Conservation (phyloP, 2,329 filamentous ascomycete species). For the Cytospora piceicola region DNA sequence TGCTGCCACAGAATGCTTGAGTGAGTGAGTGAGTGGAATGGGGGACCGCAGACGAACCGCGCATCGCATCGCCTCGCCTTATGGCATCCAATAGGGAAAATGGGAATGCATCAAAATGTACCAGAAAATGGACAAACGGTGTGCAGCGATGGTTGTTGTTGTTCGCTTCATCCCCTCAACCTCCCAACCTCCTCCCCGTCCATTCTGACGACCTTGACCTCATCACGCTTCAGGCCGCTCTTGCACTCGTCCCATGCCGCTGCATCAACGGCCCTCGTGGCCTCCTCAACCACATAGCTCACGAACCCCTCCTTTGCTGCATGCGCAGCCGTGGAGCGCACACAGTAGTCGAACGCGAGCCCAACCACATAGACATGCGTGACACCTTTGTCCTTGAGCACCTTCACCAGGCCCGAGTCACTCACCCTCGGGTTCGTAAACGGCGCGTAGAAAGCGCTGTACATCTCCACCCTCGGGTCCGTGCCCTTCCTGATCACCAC, state of each 20-base stretch:
- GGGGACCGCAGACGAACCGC: not conserved
- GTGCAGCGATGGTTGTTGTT: not conserved
- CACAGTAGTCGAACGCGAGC: constrained; percentile 87
- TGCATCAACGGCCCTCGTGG: constrained; percentile 72
- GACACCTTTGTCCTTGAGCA: constrained; percentile 61
- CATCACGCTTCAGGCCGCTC: constrained; percentile 57
- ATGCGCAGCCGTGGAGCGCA: constrained; percentile 80
- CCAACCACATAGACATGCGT: constrained; percentile 87
- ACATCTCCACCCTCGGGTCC: constrained; percentile 82
- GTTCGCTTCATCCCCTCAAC: constrained; percentile 40
- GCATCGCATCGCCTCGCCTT: not conserved
- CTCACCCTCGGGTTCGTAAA: constrained; percentile 65
- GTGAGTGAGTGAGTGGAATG: not conserved
- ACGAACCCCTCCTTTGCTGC: constrained; percentile 74
- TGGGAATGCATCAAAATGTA: not conserved
- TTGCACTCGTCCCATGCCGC: constrained; percentile 59
- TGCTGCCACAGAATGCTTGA: not conserved
- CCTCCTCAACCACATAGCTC: constrained; percentile 79
- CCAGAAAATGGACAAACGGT: not conserved
- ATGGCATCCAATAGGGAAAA: not conserved
- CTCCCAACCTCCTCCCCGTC: constrained; percentile 59
- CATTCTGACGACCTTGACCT: constrained; percentile 65
- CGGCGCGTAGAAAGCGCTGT: constrained; percentile 85
- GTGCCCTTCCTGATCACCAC: constrained; percentile 77
- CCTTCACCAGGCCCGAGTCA: constrained; percentile 64